These are phyloP conservation scores for Kodamaea derodonti DNA, from an alignment of 1,139 yeast genomes.

Conservation along the genomic window DNA sequence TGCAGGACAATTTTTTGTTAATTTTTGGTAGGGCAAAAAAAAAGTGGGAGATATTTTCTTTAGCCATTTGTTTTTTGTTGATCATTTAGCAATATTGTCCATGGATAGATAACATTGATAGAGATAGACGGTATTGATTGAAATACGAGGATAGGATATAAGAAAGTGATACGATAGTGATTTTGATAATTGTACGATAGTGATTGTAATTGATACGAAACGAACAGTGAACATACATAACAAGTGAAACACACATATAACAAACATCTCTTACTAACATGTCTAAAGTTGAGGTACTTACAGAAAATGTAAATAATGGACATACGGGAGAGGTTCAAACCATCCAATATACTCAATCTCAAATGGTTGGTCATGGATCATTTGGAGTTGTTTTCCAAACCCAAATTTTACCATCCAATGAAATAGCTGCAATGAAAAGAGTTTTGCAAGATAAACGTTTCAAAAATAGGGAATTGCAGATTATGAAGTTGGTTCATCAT, in stretches of 20 bases:
- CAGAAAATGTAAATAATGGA: slow-evolving; percentile 74
- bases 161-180: too few species aligned
- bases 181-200: too few species aligned
- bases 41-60: neutral
- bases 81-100: too few species aligned
- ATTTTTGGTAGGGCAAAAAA: neutral
- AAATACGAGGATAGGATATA: too few species aligned
- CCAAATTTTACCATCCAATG: slow-evolving; percentile 68
- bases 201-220: too few species aligned
- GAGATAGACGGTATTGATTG: too few species aligned
- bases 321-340: slow-evolving; percentile 61
- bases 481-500: slow-evolving; percentile 87
- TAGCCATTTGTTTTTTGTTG: neutral
- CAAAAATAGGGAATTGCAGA: slow-evolving; percentile 93
- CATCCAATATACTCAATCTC: slow-evolving; percentile 66
- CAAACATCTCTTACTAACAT: slow-evolving; percentile 38
- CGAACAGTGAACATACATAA: too few species aligned
- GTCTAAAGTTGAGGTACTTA: slow-evolving; percentile 55
- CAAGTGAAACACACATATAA: neutral
- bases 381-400: slow-evolving; percentile 96
- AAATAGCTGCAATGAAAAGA: slow-evolving; percentile 85
- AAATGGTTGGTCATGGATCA: slow-evolving; percentile 96
- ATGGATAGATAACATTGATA: too few species aligned
- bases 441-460: slow-evolving; percentile 93
- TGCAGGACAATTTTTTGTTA: neutral